A percentile compares a stretch with the other conserved stretches of the same genome.
phyloP scores from a whole-genome alignment of 176 grass and related monocot species.

The Phoenix dactylifera region DNA sequence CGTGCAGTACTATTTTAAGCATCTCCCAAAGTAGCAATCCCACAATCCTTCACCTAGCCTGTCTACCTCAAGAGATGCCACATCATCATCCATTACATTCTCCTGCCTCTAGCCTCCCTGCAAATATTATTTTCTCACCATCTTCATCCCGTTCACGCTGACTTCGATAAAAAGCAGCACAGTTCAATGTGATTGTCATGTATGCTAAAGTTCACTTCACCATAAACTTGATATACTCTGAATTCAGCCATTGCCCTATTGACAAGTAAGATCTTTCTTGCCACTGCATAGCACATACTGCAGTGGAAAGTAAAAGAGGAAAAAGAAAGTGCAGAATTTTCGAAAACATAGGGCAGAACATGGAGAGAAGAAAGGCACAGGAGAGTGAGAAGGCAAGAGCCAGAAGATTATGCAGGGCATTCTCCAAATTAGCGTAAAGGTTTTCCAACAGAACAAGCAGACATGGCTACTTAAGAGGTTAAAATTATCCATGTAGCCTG shows the following conservation, averaged over 20 bases:
- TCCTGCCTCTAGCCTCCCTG: conserved; percentile 26
- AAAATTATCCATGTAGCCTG: neutral
- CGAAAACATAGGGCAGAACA: conserved; percentile 13
- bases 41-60: conserved; percentile 34
- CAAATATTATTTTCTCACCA: conserved; percentile 37
- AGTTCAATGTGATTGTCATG: conserved; percentile 16
- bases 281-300: conserved; percentile 26
- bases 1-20: conserved; percentile 40
- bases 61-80: conserved; percentile 32
- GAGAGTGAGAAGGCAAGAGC: neutral
- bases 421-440: conserved; percentile 8
- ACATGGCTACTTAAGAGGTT: conserved; percentile 15
- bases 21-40: conserved; percentile 47
- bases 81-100: conserved; percentile 29
- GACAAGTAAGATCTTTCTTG: conserved; percentile 32
- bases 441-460: neutral
- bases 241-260: conserved; percentile 19
- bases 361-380: neutral
- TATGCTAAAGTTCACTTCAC: conserved; percentile 35
- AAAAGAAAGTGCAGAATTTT: conserved; percentile 31
- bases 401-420: neutral
- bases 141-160: conserved; percentile 17
- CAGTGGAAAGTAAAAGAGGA: conserved; percentile 47
- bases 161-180: conserved; percentile 35
- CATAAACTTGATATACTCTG: conserved; percentile 34